These are phyloP conservation scores for Cudoniella acicularis DNA, from an alignment of 495 filamentous ascomycete species.

Conservation along the genomic window DNA sequence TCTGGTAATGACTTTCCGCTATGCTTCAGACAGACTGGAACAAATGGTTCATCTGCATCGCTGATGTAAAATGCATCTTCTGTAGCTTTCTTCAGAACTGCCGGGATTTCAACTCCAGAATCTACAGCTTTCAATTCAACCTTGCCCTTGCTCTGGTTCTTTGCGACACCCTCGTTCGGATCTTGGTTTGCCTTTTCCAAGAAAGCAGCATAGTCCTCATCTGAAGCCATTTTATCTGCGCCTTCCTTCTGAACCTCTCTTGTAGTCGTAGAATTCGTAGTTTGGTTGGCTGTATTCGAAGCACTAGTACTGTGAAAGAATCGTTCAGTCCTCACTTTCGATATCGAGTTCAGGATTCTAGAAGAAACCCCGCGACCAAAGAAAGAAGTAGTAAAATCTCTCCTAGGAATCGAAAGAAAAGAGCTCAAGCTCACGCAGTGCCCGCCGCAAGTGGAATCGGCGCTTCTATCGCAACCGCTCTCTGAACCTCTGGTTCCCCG, in stretches of 20 bases:
- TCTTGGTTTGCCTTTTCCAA: conserved; percentile 80
- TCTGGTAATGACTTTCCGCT: conserved; percentile 54
- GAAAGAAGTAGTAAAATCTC: too few species aligned
- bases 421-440: too few species aligned
- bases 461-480: neutral
- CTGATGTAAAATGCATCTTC: conserved; percentile 67
- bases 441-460: too few species aligned
- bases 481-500: neutral
- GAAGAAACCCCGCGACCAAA: neutral
- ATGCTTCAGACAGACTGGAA: conserved; percentile 65
- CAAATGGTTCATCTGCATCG: conserved; percentile 83
- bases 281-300: neutral
- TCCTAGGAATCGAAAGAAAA: too few species aligned
- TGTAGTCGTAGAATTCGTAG: neutral
- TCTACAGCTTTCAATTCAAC: conserved; percentile 49
- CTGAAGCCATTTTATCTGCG: conserved; percentile 60
- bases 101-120: conserved; percentile 49
- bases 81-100: conserved; percentile 43
- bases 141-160: conserved; percentile 21
- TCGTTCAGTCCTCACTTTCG: neutral
- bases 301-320: neutral
- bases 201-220: conserved; percentile 77
- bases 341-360: neutral
- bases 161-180: conserved; percentile 41
- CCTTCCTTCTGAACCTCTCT: neutral